Conservation (phyloP, 225 moss, liverwort and hornwort genomes). For the Neckera pumila region DNA sequence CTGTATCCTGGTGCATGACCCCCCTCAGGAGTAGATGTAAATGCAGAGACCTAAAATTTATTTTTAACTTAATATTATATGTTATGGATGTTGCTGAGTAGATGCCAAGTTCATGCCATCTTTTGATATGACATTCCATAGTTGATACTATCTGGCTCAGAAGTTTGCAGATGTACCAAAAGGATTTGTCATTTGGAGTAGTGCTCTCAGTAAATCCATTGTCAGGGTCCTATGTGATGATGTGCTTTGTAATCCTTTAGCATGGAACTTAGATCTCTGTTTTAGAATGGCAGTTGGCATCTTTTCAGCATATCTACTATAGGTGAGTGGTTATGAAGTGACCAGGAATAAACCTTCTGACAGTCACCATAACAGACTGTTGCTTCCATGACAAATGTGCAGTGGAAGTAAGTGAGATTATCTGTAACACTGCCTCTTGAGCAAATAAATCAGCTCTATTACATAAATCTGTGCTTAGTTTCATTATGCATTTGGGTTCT, state of each 20-base stretch:
- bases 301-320: not conserved
- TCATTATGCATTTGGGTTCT: no score
- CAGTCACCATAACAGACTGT: not conserved
- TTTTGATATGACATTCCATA: not conserved
- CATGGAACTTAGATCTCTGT: not conserved
- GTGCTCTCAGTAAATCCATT: not conserved
- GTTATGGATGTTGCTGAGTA: not conserved
- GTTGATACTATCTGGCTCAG: not conserved
- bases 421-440: not conserved
- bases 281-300: not conserved
- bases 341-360: not conserved
- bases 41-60: not conserved
- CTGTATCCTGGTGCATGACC: not conserved
- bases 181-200: not conserved
- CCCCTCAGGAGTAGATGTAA: not conserved
- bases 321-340: not conserved
- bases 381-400: not conserved
- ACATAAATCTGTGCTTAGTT: not conserved
- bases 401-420: not conserved
- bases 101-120: not conserved
- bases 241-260: not conserved
- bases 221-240: not conserved
- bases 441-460: not conserved
- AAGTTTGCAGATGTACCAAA: not conserved
- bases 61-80: not conserved